Evolutionary conservation across 345 rosid species (phyloP), one percentile per base, ranked within the genome.

Genomic region (Salix dunnii): DNA sequence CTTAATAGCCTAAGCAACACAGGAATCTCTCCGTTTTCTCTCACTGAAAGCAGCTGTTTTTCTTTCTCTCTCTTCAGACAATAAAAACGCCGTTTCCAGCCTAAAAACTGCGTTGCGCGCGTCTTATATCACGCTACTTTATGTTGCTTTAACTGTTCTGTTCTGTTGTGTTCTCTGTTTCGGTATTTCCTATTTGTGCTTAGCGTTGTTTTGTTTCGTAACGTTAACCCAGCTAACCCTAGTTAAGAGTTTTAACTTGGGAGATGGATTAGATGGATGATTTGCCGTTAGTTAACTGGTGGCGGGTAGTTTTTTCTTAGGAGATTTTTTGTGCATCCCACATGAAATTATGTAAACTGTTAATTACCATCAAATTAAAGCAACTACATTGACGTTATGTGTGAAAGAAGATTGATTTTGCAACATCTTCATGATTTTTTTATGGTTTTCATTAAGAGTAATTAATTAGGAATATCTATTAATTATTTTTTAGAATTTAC

Each of bases 51-150:
- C 60, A 60, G 69, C n/a, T n/a, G 49, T 36, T 30, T 67, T 72
- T 70, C 49, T 68, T n/a, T 16, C 74, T 53, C 48, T 31, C 61
- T 62, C 70, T 33, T 35, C 17, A 20, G 18, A 64, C 78, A 78
- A 46, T 27, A 66, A 68, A 67, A 77, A 82, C 85, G 85, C 86
- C 86, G 83, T 82, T 78, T 77, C 78, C 3, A 21, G 23, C 27
- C 40, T 16, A 35, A 70, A 67, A 82, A 72, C 79, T 35, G 74
- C 67, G 74, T 77, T 38, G 85, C 82, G 79, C 79, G 86, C 82
- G 74, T 82, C 87, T 77, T 82, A 82, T 84, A 76, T 30, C 85
- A 82, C 84, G 88, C 84, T 67, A 79, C 77, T 70, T 78, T 28
- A 35, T 66, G 76, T 46, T 64, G 74, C 77, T 75, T 78, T 51